A percentile compares a stretch with the other conserved stretches of the same genome.
Evolutionary conservation across 2,329 filamentous ascomycete species (phyloP).

Genomic region (Cordyceps cicadae): DNA sequence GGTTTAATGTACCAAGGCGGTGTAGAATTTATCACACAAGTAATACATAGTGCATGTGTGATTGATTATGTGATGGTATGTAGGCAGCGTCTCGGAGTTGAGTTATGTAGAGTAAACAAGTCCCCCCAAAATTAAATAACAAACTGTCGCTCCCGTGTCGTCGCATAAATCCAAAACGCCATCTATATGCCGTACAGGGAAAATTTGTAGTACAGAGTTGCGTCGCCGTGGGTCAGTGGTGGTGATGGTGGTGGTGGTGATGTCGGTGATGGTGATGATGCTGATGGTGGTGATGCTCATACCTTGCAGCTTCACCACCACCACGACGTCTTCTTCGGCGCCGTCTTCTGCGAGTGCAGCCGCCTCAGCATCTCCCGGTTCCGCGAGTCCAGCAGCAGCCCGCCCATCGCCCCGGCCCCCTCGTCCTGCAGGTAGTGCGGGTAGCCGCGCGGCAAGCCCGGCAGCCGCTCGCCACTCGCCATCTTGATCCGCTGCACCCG

Average conservation of each 20-base stretch:
- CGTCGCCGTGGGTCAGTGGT: not conserved
- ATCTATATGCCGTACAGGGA: constrained; percentile 8
- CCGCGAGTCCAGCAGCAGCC: constrained; percentile 38
- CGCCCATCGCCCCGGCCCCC: constrained; percentile 38
- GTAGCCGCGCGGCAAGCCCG: constrained; percentile 27
- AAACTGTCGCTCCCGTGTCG: not conserved
- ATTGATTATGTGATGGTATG: not conserved
- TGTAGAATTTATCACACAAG: not conserved
- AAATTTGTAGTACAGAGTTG: not conserved
- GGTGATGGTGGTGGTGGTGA: not conserved
- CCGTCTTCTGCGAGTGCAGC: constrained; percentile 41
- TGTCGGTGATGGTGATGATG: not conserved
- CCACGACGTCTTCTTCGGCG: constrained; percentile 27
- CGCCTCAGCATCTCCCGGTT: constrained; percentile 47
- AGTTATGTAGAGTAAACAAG: not conserved
- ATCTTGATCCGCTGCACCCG: constrained; percentile 84
- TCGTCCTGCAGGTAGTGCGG: constrained; percentile 39
- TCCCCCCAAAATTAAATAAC: not conserved
- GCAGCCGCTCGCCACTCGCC: constrained; percentile 43
- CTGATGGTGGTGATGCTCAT: not conserved
- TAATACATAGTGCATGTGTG: not conserved
- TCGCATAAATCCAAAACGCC: constrained; percentile 2
- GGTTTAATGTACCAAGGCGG: not conserved
- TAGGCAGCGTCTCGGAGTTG: not conserved
- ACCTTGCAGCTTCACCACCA: constrained; percentile 13